Evolutionary conservation across 345 rosid genomes (phyloP).

Genomic region (Luvunga scandens): DNA sequence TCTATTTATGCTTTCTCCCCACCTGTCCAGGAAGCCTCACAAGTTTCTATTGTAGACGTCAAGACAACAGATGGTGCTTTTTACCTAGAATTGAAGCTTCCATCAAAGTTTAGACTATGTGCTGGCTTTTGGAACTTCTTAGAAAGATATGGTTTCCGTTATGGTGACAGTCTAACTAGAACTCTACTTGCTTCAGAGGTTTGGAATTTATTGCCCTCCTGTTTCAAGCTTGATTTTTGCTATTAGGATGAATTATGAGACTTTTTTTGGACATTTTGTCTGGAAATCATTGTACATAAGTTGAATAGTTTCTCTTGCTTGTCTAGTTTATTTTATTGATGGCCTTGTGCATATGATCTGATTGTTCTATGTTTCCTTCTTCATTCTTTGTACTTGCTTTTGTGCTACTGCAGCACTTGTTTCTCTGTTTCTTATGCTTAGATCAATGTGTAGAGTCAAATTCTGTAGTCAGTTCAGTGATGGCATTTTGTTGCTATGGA

Average conservation of each 20-base stretch:
- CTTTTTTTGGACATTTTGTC: neutral
- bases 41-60: conserved; percentile 54
- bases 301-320: neutral
- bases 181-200: conserved; percentile 93
- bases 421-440: neutral
- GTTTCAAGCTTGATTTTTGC: conserved; percentile 8
- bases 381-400: neutral
- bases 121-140: conserved; percentile 72
- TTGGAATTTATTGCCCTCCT: conserved; percentile 25
- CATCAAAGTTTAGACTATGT: conserved; percentile 40
- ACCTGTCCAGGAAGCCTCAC: conserved; percentile 55
- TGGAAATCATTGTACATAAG: neutral
- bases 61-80: conserved; percentile 59
- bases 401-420: neutral
- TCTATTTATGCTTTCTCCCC: neutral
- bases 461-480: neutral
- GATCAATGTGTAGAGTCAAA: neutral
- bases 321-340: neutral
- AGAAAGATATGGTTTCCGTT: conserved; percentile 86
- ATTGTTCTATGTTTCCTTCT: neutral
- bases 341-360: neutral
- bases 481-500: neutral
- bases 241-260: neutral
- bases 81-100: conserved; percentile 66
- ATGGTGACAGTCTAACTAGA: conserved; percentile 50